phyloP scores from a whole-genome alignment of 2,329 filamentous ascomycete species.

The Paraconiothyrium sp. region DNA sequence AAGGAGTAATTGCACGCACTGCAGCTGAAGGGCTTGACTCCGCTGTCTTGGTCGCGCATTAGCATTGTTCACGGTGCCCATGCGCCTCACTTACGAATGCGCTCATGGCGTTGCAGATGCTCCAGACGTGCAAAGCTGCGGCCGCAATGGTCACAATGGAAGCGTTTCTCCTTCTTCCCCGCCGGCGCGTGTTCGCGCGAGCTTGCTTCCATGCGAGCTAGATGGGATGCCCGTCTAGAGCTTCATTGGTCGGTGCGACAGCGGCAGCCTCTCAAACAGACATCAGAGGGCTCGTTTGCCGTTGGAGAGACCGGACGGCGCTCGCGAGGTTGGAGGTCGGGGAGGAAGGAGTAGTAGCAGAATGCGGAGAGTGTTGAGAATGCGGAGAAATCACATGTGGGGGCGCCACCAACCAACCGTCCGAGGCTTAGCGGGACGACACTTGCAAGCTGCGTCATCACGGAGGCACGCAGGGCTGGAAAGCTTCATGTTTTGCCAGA shows the following conservation, averaged over 20 bases:
- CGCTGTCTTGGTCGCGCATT: slow-evolving; percentile 42
- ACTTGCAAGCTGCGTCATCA: slow-evolving; percentile 21
- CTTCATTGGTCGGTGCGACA: slow-evolving; percentile 21
- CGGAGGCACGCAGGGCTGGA: slow-evolving; percentile 4
- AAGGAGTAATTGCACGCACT: slow-evolving; percentile 53
- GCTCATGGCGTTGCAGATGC: slow-evolving; percentile 53
- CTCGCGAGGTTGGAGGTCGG: slow-evolving; percentile 25
- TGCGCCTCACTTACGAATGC: slow-evolving; percentile 44
- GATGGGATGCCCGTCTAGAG: slow-evolving; percentile 13
- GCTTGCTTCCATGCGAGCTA: slow-evolving; percentile 33
- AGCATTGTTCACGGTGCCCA: slow-evolving; percentile 15
- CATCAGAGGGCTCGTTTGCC: slow-evolving; percentile 7
- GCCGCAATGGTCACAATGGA: slow-evolving; percentile 45
- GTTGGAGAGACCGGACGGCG: slow-evolving; percentile 23
- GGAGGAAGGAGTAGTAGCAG: slow-evolving; percentile 9
- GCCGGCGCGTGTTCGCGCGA: slow-evolving; percentile 28
- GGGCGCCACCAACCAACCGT: slow-evolving; percentile 32
- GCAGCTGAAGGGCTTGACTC: slow-evolving; percentile 54
- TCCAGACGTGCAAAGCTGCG: slow-evolving; percentile 50
- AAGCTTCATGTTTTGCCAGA: slow-evolving; percentile 12
- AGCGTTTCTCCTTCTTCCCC: slow-evolving; percentile 49
- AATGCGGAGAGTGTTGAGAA: slow-evolving; percentile 32
- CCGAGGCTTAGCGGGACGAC: slow-evolving; percentile 26
- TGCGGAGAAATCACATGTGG: slow-evolving; percentile 36
- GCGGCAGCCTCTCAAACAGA: slow-evolving; percentile 17